A percentile compares a stretch with the other conserved stretches of the same genome.
Conservation (phyloP, 176 grass and related monocot genomes). For the Saccharum spontaneum region DNA sequence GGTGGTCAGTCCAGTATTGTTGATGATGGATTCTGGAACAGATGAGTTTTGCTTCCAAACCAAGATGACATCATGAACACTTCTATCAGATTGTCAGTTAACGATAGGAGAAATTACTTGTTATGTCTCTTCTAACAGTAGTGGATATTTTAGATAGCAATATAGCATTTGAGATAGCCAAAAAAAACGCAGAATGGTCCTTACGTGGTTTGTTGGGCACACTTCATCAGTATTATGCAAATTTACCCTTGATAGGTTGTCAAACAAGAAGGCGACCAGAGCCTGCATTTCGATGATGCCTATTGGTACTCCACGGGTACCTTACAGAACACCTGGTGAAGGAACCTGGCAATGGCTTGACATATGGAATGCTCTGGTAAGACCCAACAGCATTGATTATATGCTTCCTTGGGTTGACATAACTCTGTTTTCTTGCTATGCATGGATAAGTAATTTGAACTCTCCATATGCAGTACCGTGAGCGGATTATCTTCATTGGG, state of each 20-base stretch:
- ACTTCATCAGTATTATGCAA: neutral
- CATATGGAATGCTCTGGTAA: slow-evolving; percentile 89
- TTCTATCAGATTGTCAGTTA: neutral
- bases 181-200: neutral
- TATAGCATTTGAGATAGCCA: neutral
- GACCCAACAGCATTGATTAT: slow-evolving; percentile 10
- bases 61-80: neutral
- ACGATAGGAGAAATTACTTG: neutral
- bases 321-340: slow-evolving; percentile 74
- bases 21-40: neutral
- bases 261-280: slow-evolving; percentile 51
- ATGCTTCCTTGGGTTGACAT: neutral
- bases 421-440: slow-evolving; percentile 4
- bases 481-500: slow-evolving; percentile 81
- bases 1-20: neutral
- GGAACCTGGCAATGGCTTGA: slow-evolving; percentile 83
- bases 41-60: neutral
- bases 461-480: slow-evolving; percentile 63
- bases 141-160: neutral
- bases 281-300: slow-evolving; percentile 75
- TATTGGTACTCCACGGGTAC: slow-evolving; percentile 70
- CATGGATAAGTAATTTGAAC: slow-evolving; percentile 11
- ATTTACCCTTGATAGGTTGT: slow-evolving; percentile 42
- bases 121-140: neutral
- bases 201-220: neutral